Evolutionary conservation across 2,329 filamentous ascomycete genomes (phyloP), one percentile per base, ranked within the genome.

Genomic region (Boeremia lycopersici): DNA sequence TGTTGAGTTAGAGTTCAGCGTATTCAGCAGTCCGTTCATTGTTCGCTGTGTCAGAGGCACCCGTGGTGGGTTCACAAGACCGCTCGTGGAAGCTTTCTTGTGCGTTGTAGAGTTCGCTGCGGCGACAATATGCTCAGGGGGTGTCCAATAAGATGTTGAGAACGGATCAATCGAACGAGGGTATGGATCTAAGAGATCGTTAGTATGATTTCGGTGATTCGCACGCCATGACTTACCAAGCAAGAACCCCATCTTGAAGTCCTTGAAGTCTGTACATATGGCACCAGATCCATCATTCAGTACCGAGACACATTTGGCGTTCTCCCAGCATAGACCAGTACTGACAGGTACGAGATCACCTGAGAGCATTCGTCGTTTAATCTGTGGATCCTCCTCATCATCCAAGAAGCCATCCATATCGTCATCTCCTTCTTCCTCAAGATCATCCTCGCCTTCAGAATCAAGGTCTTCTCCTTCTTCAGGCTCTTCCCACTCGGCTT

Each of bases 351-450:
- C 85, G 67, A 96, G 81, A 61, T 90, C 86, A 28, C 87, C 86
- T 29, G 79, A 84, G 65, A 84, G 78, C 6, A 83, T 74, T 76
- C 87, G 74, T 71, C 84, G 78, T 79, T 84, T 82, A 73, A 80
- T 60, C 76, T 79, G 70, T 75, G 77, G 56, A 77, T 83, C 68
- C 74, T 95, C 90, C 48, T 96, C 90, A 6, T 90, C 90, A 63
- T 96, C 93, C 1, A 97, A 80, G 68, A 97, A 97, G 15, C 87
- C 93, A 4, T 91, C 90, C 87, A 96, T 89, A 56, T 96, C 92
- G 59, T 90, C 89, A 13, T 90, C 89, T n/a, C 86, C 88, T 10
- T 90, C 82, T 44, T 89, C 86, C 25, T 89, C 88, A 9, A 88
- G 84, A 45, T 85, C 82, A 6, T 89, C 86, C 51, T 88, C 86